A percentile compares a stretch with the other conserved stretches of the same genome.
Evolutionary conservation across 176 grass and related monocot genomes (phyloP).

Genomic region (Echinochloa phyllopogon): DNA sequence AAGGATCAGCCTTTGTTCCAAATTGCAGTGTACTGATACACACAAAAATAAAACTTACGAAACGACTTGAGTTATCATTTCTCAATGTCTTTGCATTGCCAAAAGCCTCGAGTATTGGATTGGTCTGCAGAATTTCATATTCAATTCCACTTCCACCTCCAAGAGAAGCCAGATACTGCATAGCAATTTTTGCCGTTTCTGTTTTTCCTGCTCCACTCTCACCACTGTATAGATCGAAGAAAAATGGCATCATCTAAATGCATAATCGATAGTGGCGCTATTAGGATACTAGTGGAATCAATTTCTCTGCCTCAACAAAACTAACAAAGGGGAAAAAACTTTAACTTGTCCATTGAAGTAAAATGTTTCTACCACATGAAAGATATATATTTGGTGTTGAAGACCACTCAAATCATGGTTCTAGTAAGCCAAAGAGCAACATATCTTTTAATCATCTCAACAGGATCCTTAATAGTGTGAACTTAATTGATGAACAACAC

Average conservation of each 20-base stretch:
- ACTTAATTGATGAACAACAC: not conserved
- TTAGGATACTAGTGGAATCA: constrained; percentile 15
- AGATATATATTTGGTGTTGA: not conserved
- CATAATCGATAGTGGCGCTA: not conserved
- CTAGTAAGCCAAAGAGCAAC: constrained; percentile 6
- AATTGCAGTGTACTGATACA: constrained; percentile 25
- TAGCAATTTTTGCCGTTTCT: constrained; percentile 98
- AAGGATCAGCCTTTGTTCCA: constrained; percentile 12
- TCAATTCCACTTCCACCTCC: constrained; percentile 96
- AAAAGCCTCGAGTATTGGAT: constrained; percentile 98
- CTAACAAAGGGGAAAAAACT: not conserved
- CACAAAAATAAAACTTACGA: constrained; percentile 70
- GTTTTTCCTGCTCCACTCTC: constrained; percentile 99
- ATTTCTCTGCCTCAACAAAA: constrained; percentile 11
- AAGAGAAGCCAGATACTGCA: constrained; percentile 98
- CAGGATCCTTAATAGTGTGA: constrained; percentile 5
- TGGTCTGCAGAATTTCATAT: constrained; percentile 98
- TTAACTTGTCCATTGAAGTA: not conserved
- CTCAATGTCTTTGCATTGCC: constrained; percentile 97
- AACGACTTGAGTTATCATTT: constrained; percentile 99
- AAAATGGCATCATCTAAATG: constrained; percentile 37
- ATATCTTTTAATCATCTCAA: constrained; percentile 3
- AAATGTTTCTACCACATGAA: constrained; percentile 26
- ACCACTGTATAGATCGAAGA: constrained; percentile 60
- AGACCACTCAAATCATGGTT: constrained; percentile 26